Percentiles rank a stretch among this genome's conserved stretches.
Evolutionary conservation across 2,329 filamentous ascomycete species (phyloP).

Genomic region (Pseudocercospora fijiensis): DNA sequence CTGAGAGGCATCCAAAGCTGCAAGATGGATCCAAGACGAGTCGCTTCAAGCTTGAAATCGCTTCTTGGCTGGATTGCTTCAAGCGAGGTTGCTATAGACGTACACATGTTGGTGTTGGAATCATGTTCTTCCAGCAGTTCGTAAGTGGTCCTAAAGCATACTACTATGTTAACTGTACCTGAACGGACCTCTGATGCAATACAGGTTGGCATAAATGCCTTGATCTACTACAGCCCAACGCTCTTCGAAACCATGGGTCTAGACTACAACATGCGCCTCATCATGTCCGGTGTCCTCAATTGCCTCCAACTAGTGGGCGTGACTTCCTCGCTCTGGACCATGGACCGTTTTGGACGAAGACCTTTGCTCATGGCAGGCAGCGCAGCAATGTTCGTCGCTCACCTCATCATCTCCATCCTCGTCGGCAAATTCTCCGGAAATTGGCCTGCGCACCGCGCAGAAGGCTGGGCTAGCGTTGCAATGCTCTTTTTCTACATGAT

Average conservation of each 20-base stretch:
- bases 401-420: slow-evolving; percentile 54
- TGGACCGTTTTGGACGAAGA: slow-evolving; percentile 45
- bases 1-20: slow-evolving; percentile 41
- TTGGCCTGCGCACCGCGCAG: slow-evolving; percentile 45
- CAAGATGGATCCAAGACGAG: slow-evolving; percentile 27
- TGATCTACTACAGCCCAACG: slow-evolving; percentile 52
- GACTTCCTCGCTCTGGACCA: slow-evolving; percentile 43
- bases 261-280: slow-evolving; percentile 40
- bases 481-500: slow-evolving; percentile 36
- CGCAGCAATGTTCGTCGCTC: slow-evolving; percentile 49
- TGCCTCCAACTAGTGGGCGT: slow-evolving; percentile 46
- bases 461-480: slow-evolving; percentile 44
- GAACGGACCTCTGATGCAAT: background rate
- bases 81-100: slow-evolving; percentile 47
- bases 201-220: slow-evolving; percentile 42
- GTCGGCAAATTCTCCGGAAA: slow-evolving; percentile 54
- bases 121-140: slow-evolving; percentile 60
- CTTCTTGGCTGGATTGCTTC: slow-evolving; percentile 52
- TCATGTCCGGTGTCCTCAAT: slow-evolving; percentile 47
- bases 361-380: slow-evolving; percentile 46
- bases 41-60: slow-evolving; percentile 47
- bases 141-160: slow-evolving; percentile 32
- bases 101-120: slow-evolving; percentile 52
- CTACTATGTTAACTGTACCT: background rate
- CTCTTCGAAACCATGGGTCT: slow-evolving; percentile 46